A percentile compares a stretch with the other conserved stretches of the same genome.
phyloP scores from a whole-genome alignment of 768 basidiomycete genomes.

The Pleurotus eryngii region DNA sequence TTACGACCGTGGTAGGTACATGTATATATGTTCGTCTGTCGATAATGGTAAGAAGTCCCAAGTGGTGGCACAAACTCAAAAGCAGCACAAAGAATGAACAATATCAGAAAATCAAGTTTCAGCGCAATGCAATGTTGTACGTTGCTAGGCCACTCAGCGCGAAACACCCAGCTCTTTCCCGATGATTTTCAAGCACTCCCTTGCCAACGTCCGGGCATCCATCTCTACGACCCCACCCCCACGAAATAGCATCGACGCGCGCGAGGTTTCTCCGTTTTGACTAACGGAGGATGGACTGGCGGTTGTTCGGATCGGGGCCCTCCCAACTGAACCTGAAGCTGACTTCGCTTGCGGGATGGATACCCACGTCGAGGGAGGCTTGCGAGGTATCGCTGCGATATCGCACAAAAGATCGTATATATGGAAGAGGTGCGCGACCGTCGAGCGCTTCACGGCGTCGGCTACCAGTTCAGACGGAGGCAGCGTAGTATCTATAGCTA shows the following conservation, averaged over 20 bases:
- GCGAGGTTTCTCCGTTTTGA: conserved; percentile 16
- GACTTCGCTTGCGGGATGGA: conserved; percentile 13
- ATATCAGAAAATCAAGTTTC: too few species aligned
- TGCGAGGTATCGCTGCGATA: conserved; percentile 69
- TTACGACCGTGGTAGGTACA: too few species aligned
- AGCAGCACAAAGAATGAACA: too few species aligned
- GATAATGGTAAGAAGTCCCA: too few species aligned
- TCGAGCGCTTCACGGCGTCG: conserved; percentile 71
- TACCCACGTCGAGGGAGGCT: conserved; percentile 69
- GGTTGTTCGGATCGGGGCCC: conserved; percentile 12
- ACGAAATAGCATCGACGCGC: not conserved
- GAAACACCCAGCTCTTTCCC: conserved; percentile 71
- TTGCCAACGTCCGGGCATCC: conserved; percentile 65
- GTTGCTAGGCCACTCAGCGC: not conserved
- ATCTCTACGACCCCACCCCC: conserved; percentile 36
- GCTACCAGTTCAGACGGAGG: conserved; percentile 56
- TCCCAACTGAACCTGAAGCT: conserved; percentile 2
- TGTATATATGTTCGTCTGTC: too few species aligned
- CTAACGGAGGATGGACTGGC: conserved; percentile 12
- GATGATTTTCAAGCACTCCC: conserved; percentile 62
- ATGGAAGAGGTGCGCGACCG: conserved; percentile 83
- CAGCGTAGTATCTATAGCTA: conserved; percentile 40
- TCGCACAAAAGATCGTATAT: conserved; percentile 79
- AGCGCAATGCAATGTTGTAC: too few species aligned
- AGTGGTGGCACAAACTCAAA: too few species aligned